Evolutionary conservation across 169 alveolate species (phyloP).

Genomic region (Toxoplasma gondii): DNA sequence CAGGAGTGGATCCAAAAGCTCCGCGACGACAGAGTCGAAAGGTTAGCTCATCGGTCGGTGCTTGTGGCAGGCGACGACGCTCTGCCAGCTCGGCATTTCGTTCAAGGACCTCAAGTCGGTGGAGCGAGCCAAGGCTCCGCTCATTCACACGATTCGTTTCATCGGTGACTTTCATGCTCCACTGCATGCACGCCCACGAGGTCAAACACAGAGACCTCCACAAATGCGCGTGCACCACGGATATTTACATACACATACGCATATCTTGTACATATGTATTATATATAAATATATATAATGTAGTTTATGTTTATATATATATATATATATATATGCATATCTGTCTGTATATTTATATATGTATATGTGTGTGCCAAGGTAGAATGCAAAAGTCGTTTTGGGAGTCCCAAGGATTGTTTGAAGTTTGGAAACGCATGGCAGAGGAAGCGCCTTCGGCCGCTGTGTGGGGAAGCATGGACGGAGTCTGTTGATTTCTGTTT

Average conservation of each 20-base stretch:
- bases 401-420: too few relatives aligned
- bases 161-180: background rate
- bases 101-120: background rate
- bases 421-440: too few relatives aligned
- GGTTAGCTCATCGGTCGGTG: slow-evolving; percentile 5
- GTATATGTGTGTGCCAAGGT: background rate
- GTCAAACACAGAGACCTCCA: background rate
- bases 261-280: too few relatives aligned
- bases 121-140: background rate
- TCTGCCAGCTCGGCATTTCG: background rate
- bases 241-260: too few relatives aligned
- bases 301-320: background rate
- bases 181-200: background rate
- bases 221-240: too few relatives aligned
- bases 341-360: background rate
- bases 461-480: too few relatives aligned
- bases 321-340: background rate
- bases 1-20: slow-evolving; percentile 33
- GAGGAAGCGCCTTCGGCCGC: too few relatives aligned
- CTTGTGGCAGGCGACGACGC: background rate
- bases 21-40: background rate
- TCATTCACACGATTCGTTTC: background rate
- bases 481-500: too few relatives aligned
- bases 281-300: background rate
- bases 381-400: background rate